These are phyloP conservation scores for Septoria linicola DNA, from an alignment of 2,329 filamentous ascomycete species.

Conservation along the genomic window DNA sequence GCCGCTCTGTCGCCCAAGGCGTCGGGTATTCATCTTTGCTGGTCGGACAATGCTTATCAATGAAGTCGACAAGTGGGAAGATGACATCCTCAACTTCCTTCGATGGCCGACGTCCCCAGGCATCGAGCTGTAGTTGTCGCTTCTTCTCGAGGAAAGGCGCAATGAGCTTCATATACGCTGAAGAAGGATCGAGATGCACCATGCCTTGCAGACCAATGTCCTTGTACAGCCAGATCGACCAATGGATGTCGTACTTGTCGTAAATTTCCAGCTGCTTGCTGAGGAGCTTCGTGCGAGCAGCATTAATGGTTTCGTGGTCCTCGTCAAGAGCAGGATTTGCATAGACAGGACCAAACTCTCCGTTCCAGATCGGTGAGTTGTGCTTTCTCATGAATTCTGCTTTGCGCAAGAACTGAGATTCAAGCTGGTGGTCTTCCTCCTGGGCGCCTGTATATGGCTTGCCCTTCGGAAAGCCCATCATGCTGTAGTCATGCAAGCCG, in stretches of 20 bases:
- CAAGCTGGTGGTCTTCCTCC: constrained; percentile 47
- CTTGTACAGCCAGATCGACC: constrained; percentile 53
- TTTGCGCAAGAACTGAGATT: constrained; percentile 49
- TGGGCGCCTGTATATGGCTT: constrained; percentile 46
- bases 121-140: constrained; percentile 53
- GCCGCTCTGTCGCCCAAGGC: constrained; percentile 36
- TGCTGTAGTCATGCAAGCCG: constrained; percentile 53
- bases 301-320: constrained; percentile 42
- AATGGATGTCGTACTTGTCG: constrained; percentile 52
- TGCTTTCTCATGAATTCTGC: constrained; percentile 48
- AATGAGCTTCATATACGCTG: constrained; percentile 50
- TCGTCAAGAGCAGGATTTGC: constrained; percentile 43
- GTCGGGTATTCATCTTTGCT: constrained; percentile 35
- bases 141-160: constrained; percentile 58
- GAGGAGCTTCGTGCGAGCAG: constrained; percentile 45
- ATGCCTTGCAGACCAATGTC: constrained; percentile 40
- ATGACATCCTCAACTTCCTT: constrained; percentile 46
- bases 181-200: constrained; percentile 27
- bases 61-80: constrained; percentile 40
- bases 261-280: constrained; percentile 53
- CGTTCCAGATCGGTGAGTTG: constrained; percentile 52
- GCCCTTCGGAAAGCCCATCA: constrained; percentile 50
- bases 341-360: constrained; percentile 52
- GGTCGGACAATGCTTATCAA: constrained; percentile 32
- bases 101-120: constrained; percentile 51